phyloP scores from a whole-genome alignment of 495 filamentous ascomycete species.

The Annulohypoxylon maeteangense region DNA sequence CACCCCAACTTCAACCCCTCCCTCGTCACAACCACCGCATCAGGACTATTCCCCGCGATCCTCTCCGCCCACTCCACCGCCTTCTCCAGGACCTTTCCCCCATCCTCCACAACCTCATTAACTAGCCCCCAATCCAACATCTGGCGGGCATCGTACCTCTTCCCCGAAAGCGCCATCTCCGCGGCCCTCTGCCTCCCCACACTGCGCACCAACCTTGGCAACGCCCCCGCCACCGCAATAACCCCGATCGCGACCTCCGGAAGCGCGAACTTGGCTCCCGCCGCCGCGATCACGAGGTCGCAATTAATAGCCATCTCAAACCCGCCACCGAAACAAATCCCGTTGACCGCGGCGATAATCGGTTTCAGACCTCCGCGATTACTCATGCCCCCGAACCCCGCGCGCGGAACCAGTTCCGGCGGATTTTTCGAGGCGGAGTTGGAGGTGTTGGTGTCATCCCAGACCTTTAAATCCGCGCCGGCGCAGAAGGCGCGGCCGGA shows the following conservation, averaged over 20 bases:
- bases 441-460: slow-evolving; percentile 33
- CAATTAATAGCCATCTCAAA: slow-evolving; percentile 77
- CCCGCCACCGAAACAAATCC: slow-evolving; percentile 79
- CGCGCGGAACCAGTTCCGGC: slow-evolving; percentile 20
- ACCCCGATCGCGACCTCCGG: slow-evolving; percentile 78
- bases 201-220: slow-evolving; percentile 71
- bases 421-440: neutral
- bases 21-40: slow-evolving; percentile 73
- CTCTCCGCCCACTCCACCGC: slow-evolving; percentile 61
- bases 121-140: slow-evolving; percentile 75
- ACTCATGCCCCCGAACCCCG: slow-evolving; percentile 65
- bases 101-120: slow-evolving; percentile 69
- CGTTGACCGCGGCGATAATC: slow-evolving; percentile 79
- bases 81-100: slow-evolving; percentile 51
- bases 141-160: slow-evolving; percentile 65
- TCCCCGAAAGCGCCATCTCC: slow-evolving; percentile 75
- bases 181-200: slow-evolving; percentile 75
- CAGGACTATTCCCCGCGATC: slow-evolving; percentile 73
- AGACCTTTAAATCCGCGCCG: slow-evolving; percentile 66
- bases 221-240: slow-evolving; percentile 72
- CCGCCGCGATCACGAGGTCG: slow-evolving; percentile 72
- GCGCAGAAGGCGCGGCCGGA: slow-evolving; percentile 66
- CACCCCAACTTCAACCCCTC: slow-evolving; percentile 73
- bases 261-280: slow-evolving; percentile 66
- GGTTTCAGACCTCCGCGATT: slow-evolving; percentile 69